Base-by-base conservation (phyloP, 2,329 filamentous ascomycete genomes). In the Penicillium sumatraense region DNA sequence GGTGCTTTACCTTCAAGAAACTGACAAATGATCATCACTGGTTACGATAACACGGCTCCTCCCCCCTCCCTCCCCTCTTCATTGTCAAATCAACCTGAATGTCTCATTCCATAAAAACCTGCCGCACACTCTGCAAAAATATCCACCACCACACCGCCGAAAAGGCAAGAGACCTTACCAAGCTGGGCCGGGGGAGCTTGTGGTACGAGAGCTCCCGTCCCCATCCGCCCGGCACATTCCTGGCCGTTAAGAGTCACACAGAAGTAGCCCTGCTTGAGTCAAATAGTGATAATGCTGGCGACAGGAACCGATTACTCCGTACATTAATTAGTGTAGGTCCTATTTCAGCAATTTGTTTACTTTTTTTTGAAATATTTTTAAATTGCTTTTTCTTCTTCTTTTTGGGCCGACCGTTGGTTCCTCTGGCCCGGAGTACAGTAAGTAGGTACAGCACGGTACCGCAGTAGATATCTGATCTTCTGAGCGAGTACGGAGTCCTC, bases 41-140 rank as follows among this genome's bases (percentile, higher is more conserved):
- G n/a, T n/a, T n/a, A n/a, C n/a, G n/a, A n/a, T n/a, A n/a, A n/a
- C n/a, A n/a, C n/a, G n/a, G n/a, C n/a, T n/a, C n/a, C n/a, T n/a
- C n/a, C n/a, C n/a, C n/a, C n/a, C n/a, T n/a, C n/a, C n/a, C n/a
- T n/a, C n/a, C n/a, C n/a, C n/a, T n/a, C n/a, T n/a, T 14, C 5
- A 27, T n/a, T 18, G 41, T 45, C 23, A 23, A 29, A 27, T 8
- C 23, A 18, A 4, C 41, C 27, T 23, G 41, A 45, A 45, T 45
- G 41, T 29, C 41, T 29, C 41, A 45, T 45, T 45, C 41, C 41
- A 45, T 23, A 45, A 45, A 45, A 45, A 18, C 41, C 41, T 45
- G 23, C 24, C 41, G 41, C 18, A 41, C 9, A 29, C 27, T 29
- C 29, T 4, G 29, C n/a, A n/a, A n/a, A n/a, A 10, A 10, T 10